phyloP scores from a whole-genome alignment of 2,329 filamentous ascomycete genomes.

The Verticillium nubilum region DNA sequence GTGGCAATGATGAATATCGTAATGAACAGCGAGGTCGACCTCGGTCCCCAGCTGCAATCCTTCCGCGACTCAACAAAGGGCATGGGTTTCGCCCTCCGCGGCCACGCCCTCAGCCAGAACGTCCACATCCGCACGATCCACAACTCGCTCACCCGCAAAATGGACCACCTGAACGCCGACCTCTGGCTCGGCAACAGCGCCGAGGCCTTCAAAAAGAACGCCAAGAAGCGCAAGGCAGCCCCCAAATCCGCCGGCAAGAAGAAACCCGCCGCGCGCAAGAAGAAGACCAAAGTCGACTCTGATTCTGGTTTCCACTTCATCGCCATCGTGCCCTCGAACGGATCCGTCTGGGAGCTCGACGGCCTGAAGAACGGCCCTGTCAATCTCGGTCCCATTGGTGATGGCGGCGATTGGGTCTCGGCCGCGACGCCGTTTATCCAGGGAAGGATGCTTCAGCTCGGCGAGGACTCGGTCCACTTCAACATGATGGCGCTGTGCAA shows the following conservation, averaged over 20 bases:
- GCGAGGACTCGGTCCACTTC: slow-evolving; percentile 64
- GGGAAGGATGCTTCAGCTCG: slow-evolving; percentile 61
- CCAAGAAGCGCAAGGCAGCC: slow-evolving; percentile 17
- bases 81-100: slow-evolving; percentile 68
- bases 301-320: slow-evolving; percentile 82
- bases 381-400: slow-evolving; percentile 41
- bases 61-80: slow-evolving; percentile 70
- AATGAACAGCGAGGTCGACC: slow-evolving; percentile 69
- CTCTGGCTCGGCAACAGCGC: slow-evolving; percentile 57
- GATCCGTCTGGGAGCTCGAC: slow-evolving; percentile 81
- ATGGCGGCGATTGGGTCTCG: slow-evolving; percentile 55
- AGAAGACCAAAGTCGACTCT: slow-evolving; percentile 37
- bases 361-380: slow-evolving; percentile 70
- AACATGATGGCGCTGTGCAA: slow-evolving; percentile 70
- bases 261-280: slow-evolving; percentile 29
- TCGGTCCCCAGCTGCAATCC: slow-evolving; percentile 63
- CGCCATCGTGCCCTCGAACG: slow-evolving; percentile 75
- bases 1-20: slow-evolving; percentile 88
- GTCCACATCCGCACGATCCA: slow-evolving; percentile 75
- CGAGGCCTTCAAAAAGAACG: slow-evolving; percentile 26
- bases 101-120: slow-evolving; percentile 69
- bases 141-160: slow-evolving; percentile 78
- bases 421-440: slow-evolving; percentile 60
- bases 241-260: slow-evolving; percentile 19
- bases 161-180: slow-evolving; percentile 71